phyloP scores from a whole-genome alignment of 2,329 filamentous ascomycete species.

The Colletotrichum cereale region DNA sequence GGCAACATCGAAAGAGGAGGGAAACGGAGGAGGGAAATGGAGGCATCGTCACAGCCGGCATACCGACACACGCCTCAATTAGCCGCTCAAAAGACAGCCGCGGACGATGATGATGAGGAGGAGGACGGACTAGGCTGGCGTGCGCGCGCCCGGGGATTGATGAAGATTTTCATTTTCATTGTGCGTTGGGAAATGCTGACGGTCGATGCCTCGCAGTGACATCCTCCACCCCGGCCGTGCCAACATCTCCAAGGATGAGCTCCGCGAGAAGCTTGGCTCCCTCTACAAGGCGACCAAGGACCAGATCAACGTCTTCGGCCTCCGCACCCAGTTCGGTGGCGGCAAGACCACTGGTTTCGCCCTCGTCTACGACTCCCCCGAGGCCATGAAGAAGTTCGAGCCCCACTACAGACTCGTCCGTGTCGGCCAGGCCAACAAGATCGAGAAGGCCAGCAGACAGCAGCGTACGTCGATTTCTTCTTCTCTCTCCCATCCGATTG shows the following conservation, averaged over 20 bases:
- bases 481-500: background rate
- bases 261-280: constrained; percentile 92
- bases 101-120: background rate
- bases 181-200: constrained; percentile 23
- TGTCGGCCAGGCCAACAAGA: constrained; percentile 91
- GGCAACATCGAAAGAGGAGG: constrained; percentile 4
- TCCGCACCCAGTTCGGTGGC: constrained; percentile 98
- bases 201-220: constrained; percentile 73
- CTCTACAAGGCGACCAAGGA: constrained; percentile 99
- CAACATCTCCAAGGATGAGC: constrained; percentile 99
- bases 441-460: constrained; percentile 98
- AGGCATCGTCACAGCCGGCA: background rate
- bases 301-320: constrained; percentile 97
- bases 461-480: constrained; percentile 83
- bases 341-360: constrained; percentile 99
- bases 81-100: background rate
- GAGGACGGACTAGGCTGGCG: too few species aligned
- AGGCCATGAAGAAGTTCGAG: constrained; percentile 99
- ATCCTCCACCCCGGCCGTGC: constrained; percentile 98
- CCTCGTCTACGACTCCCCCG: constrained; percentile 96
- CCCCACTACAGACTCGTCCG: constrained; percentile 97
- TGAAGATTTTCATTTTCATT: background rate
- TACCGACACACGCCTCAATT: background rate
- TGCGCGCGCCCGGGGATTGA: background rate
- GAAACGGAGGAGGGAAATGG: background rate